Percentiles rank a stretch among this genome's conserved stretches.
These are phyloP conservation scores for Lasiodiplodia sp. DNA, from an alignment of 2,329 filamentous ascomycete genomes.

Conservation along the genomic window DNA sequence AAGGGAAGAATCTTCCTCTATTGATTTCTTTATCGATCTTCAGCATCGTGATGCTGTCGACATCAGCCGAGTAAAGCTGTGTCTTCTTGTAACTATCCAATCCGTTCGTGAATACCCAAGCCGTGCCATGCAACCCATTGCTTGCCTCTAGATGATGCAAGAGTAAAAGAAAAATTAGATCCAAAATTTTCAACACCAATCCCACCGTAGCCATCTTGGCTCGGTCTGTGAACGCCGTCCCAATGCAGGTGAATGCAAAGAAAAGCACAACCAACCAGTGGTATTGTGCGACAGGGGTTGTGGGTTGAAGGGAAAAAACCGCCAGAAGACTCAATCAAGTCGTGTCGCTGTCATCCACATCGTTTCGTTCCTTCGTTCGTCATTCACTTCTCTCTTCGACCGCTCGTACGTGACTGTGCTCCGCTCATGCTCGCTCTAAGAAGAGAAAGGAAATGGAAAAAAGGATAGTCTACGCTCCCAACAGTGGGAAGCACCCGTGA, in stretches of 20 bases:
- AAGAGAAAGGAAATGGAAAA: slow-evolving; percentile 4
- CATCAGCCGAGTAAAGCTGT: neutral
- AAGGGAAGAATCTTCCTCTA: slow-evolving; percentile 1
- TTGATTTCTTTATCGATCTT: slow-evolving; percentile 2
- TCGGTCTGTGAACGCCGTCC: slow-evolving; percentile 15
- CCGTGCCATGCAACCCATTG: slow-evolving; percentile 13
- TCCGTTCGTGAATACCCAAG: neutral
- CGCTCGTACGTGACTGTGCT: slow-evolving; percentile 13
- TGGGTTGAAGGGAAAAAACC: slow-evolving; percentile 7
- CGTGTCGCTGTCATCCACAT: slow-evolving; percentile 23
- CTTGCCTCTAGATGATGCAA: slow-evolving; percentile 18
- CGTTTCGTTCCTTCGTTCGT: slow-evolving; percentile 23
- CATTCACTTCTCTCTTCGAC: neutral
- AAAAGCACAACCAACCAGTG: slow-evolving; percentile 26
- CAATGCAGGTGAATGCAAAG: slow-evolving; percentile 23
- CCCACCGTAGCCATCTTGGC: neutral
- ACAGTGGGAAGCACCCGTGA: neutral
- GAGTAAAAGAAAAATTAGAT: slow-evolving; percentile 16
- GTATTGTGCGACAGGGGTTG: slow-evolving; percentile 14
- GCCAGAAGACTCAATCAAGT: slow-evolving; percentile 12
- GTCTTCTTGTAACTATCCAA: neutral
- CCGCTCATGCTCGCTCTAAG: slow-evolving; percentile 22
- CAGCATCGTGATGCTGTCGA: slow-evolving; percentile 12
- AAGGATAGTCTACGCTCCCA: neutral
- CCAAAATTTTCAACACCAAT: slow-evolving; percentile 9